phyloP scores from a whole-genome alignment of 768 basidiomycete species.

The Agaricus sinodeliciosus region DNA sequence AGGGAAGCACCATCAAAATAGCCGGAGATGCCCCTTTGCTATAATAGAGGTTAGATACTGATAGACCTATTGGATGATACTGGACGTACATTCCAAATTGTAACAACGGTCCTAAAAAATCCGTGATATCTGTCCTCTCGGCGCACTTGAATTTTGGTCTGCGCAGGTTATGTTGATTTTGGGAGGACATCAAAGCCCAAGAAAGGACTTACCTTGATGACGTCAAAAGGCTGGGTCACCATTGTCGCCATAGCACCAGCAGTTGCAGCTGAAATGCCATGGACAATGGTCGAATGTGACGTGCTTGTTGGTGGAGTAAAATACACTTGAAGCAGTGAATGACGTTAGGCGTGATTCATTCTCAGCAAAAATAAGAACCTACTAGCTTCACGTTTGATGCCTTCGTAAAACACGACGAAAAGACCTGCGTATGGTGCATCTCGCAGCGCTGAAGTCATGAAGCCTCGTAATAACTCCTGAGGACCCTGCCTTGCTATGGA shows the following conservation, averaged over 20 bases:
- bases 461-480: slow-evolving; percentile 78
- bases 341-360: slow-evolving; percentile 9
- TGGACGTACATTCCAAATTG: slow-evolving; percentile 61
- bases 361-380: slow-evolving; percentile 17
- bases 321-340: slow-evolving; percentile 22
- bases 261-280: slow-evolving; percentile 63
- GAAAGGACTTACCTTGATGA: slow-evolving; percentile 64
- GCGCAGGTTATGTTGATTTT: not conserved
- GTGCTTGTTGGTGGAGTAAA: slow-evolving; percentile 37
- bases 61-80: not conserved
- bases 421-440: slow-evolving; percentile 94
- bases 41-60: not conserved
- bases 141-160: slow-evolving; percentile 95
- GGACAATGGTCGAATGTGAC: slow-evolving; percentile 44
- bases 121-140: slow-evolving; percentile 69
- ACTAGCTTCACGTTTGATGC: slow-evolving; percentile 72
- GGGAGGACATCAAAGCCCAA: not conserved
- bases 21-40: slow-evolving; percentile 77
- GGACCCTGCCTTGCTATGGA: slow-evolving; percentile 67
- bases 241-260: slow-evolving; percentile 84
- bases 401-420: slow-evolving; percentile 85
- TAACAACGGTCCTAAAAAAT: slow-evolving; percentile 51
- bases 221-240: slow-evolving; percentile 89
- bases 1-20: slow-evolving; percentile 86
- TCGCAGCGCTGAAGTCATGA: slow-evolving; percentile 81